Evolutionary conservation across 805 yeast genomes (phyloP).

Genomic region (Starmerella potacharoeniae): DNA sequence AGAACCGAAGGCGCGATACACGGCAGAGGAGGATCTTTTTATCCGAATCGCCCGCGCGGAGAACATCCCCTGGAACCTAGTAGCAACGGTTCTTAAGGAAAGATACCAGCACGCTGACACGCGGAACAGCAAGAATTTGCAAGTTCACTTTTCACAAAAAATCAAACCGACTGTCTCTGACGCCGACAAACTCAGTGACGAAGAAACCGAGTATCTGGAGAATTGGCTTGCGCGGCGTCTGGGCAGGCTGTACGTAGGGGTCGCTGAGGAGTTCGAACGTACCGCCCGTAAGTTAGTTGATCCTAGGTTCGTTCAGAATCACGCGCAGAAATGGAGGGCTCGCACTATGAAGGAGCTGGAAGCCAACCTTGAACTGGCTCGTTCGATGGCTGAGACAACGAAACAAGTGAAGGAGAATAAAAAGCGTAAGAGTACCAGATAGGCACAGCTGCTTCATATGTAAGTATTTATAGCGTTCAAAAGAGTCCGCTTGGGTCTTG

Average conservation of each 20-base stretch:
- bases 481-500: too few species aligned
- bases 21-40: background rate
- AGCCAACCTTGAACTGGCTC: background rate
- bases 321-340: background rate
- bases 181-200: background rate
- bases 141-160: constrained; percentile 14
- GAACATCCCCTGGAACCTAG: constrained; percentile 2
- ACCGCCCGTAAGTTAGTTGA: background rate
- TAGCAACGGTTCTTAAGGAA: background rate
- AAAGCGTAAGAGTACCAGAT: background rate
- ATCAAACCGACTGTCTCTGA: background rate
- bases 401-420: background rate
- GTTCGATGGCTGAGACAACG: background rate
- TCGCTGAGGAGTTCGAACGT: background rate
- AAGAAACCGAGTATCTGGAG: background rate
- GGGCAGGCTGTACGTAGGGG: constrained; percentile 1
- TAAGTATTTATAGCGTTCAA: too few species aligned
- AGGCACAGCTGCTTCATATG: too few species aligned
- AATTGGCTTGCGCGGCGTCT: background rate
- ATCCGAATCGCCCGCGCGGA: background rate
- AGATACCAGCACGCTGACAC: background rate
- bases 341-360: background rate
- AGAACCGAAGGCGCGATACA: background rate
- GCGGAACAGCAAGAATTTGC: constrained; percentile 12
- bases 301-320: background rate